Percentiles rank a stretch among this genome's conserved stretches.
Evolutionary conservation across 202 grass and related monocot genomes (phyloP).

Genomic region (Hordeum pubiflorum): DNA sequence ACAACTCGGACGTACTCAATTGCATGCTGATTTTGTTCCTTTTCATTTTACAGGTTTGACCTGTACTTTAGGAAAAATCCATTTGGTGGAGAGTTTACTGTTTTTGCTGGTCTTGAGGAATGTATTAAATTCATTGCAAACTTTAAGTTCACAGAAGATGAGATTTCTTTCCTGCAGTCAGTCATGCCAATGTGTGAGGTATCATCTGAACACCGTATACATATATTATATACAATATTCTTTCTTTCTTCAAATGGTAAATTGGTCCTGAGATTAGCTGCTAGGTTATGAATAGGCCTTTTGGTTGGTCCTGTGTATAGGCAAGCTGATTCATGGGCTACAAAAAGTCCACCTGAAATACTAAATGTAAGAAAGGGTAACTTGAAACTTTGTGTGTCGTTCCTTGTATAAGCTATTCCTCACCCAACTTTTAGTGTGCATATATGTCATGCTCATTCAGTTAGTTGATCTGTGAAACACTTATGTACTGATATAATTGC

Average conservation of each 20-base stretch:
- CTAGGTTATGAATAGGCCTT: neutral
- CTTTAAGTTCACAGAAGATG: conserved; percentile 72
- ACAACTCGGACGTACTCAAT: neutral
- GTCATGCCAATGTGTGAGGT: conserved; percentile 90
- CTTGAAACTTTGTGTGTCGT: neutral
- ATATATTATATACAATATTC: neutral
- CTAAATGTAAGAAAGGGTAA: neutral
- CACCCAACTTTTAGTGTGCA: neutral
- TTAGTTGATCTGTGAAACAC: conserved; percentile 26
- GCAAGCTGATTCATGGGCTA: neutral
- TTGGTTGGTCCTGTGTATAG: neutral
- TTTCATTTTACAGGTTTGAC: conserved; percentile 70
- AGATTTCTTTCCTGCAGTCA: conserved; percentile 76
- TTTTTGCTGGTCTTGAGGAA: conserved; percentile 98
- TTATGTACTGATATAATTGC: conserved; percentile 33
- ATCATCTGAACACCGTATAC: conserved; percentile 22
- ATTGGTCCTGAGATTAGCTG: neutral
- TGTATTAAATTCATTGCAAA: conserved; percentile 91
- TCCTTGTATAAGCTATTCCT: neutral
- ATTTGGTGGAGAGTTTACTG: conserved; percentile 92
- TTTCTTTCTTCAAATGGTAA: neutral
- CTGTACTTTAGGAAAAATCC: conserved; percentile 96
- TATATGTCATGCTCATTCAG: neutral
- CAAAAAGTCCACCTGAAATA: neutral
- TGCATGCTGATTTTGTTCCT: conserved; percentile 11